Conservation (phyloP, 2,329 filamentous ascomycete species). For the Mariannaea elegans region DNA sequence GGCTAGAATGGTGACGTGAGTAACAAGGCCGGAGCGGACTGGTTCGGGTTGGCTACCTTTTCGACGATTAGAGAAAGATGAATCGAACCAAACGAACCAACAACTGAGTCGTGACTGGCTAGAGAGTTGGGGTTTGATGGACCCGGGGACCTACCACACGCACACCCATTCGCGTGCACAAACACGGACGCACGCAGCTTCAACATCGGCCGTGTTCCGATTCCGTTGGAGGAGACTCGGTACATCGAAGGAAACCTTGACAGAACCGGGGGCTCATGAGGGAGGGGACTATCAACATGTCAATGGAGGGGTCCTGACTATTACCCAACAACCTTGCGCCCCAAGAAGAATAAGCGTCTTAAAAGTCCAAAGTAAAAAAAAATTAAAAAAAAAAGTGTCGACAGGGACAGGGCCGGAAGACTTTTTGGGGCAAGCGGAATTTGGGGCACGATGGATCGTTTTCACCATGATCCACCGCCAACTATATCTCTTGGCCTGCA, state of each 20-base stretch:
- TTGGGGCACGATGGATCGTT: constrained; percentile 22
- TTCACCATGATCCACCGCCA: constrained; percentile 30
- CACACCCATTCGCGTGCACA: constrained; percentile 25
- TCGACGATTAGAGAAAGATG: constrained; percentile 33
- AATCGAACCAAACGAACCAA: constrained; percentile 33
- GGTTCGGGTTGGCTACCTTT: constrained; percentile 33
- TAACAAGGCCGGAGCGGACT: constrained; percentile 31
- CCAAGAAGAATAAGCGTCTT: constrained; percentile 2
- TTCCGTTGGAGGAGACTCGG: constrained; percentile 25
- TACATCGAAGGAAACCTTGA: constrained; percentile 27
- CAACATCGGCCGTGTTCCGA: constrained; percentile 39
- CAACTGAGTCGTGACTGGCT: constrained; percentile 34
- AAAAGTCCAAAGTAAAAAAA: constrained; percentile 10
- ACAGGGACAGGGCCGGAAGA: constrained; percentile 18
- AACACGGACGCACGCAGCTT: constrained; percentile 33
- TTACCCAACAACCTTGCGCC: constrained; percentile 16
- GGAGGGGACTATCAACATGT: constrained; percentile 29
- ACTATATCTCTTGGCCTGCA: constrained; percentile 32
- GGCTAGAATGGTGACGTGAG: constrained; percentile 39
- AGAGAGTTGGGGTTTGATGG: constrained; percentile 32
- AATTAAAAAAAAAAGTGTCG: background rate
- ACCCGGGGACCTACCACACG: constrained; percentile 36
- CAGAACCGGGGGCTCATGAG: constrained; percentile 11
- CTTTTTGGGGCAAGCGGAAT: constrained; percentile 19
- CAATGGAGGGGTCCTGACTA: constrained; percentile 21